A percentile compares a stretch with the other conserved stretches of the same genome.
These are phyloP conservation scores for Sonneratia caseolaris DNA, from an alignment of 345 rosid genomes.

Conservation along the genomic window DNA sequence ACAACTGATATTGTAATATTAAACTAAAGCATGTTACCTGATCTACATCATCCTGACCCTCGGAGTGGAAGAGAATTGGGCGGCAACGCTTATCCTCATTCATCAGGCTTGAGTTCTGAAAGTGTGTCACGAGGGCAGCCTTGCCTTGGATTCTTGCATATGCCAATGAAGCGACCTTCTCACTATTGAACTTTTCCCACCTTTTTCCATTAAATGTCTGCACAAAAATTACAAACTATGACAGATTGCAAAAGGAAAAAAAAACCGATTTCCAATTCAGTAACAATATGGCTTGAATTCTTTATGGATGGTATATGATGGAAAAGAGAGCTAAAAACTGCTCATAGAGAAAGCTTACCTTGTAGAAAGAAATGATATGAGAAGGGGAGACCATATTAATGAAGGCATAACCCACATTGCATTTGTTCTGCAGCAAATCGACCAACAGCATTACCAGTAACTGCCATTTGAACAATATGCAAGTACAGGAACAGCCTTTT, in stretches of 20 bases:
- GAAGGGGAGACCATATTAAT: constrained; percentile 88
- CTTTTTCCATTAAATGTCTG: constrained; percentile 85
- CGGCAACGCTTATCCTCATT: constrained; percentile 84
- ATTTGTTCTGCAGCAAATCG: constrained; percentile 68
- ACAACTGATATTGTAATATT: not conserved
- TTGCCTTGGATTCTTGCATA: constrained; percentile 96
- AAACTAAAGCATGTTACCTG: constrained; percentile 34
- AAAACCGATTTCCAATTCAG: not conserved
- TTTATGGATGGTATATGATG: not conserved
- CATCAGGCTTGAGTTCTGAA: constrained; percentile 81
- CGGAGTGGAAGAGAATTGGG: constrained; percentile 64
- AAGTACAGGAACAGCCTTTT: not conserved
- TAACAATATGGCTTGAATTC: not conserved
- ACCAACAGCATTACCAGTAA: not conserved
- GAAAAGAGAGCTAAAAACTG: not conserved
- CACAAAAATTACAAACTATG: constrained; percentile 12
- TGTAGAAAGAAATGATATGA: constrained; percentile 74
- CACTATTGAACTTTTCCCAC: constrained; percentile 98
- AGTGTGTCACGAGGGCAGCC: constrained; percentile 74
- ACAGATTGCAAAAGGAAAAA: not conserved
- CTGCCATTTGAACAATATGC: not conserved
- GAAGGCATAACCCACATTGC: constrained; percentile 96
- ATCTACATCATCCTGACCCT: constrained; percentile 46
- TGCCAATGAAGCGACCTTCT: constrained; percentile 84
- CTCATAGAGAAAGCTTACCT: constrained; percentile 30